These are phyloP conservation scores for Phytopythium oedochilum DNA, from an alignment of 352 stramenopile species.

Conservation along the genomic window DNA sequence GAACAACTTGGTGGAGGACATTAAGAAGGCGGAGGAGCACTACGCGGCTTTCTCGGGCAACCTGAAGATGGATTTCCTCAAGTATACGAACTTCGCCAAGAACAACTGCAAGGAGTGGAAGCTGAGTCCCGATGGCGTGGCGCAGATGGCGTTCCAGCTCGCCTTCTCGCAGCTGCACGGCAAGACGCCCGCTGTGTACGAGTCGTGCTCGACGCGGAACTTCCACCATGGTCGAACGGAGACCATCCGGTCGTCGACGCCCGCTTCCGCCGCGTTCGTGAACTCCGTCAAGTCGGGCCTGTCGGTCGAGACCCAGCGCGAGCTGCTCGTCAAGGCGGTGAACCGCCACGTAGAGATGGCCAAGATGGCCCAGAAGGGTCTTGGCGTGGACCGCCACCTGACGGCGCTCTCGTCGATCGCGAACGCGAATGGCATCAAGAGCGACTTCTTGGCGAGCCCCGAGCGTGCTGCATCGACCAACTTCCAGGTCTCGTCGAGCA, in stretches of 20 bases:
- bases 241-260: slow-evolving; percentile 86
- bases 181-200: slow-evolving; percentile 82
- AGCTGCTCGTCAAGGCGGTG: slow-evolving; percentile 64
- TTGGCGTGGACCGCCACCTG: slow-evolving; percentile 87
- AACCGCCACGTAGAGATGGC: slow-evolving; percentile 87
- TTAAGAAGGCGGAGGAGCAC: slow-evolving; percentile 66
- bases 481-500: slow-evolving; percentile 90
- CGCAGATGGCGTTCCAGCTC: slow-evolving; percentile 91
- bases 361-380: slow-evolving; percentile 83
- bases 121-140: slow-evolving; percentile 86
- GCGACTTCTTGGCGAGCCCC: slow-evolving; percentile 76
- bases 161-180: slow-evolving; percentile 82
- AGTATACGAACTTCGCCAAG: slow-evolving; percentile 89
- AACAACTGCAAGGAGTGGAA: slow-evolving; percentile 90
- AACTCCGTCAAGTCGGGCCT: slow-evolving; percentile 41
- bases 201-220: slow-evolving; percentile 89
- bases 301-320: slow-evolving; percentile 43
- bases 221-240: slow-evolving; percentile 92
- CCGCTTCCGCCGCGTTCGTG: slow-evolving; percentile 66
- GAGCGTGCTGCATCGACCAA: slow-evolving; percentile 77
- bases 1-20: slow-evolving; percentile 66
- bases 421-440: slow-evolving; percentile 44
- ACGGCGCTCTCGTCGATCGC: slow-evolving; percentile 77
- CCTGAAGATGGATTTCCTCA: slow-evolving; percentile 67
- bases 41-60: slow-evolving; percentile 67